Evolutionary conservation across 768 basidiomycete species (phyloP), one percentile per base, ranked within the genome.

Genomic region (Mycena metata): DNA sequence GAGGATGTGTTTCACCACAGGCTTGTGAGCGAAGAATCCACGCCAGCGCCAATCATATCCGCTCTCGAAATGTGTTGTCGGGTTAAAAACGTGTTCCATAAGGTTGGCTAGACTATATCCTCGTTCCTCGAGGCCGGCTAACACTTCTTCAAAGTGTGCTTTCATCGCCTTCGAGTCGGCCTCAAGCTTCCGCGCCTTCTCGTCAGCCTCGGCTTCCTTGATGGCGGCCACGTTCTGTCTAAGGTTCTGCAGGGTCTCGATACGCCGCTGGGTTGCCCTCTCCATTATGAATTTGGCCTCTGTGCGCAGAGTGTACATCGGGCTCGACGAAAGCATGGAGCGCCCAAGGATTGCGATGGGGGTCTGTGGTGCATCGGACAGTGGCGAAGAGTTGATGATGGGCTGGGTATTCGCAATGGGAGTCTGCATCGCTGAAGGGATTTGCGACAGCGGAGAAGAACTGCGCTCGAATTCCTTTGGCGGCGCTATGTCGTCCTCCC

Each of bases 21-120:
- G 46, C 47, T 50, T 36, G 21, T 60, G 46, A 3, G 12, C 5
- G 36, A 60, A 60, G 45, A 60, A 60, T 9, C 59, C 59, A n/a
- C 45, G 33, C 60, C 33, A 50, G 33, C 49, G 0, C 45, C 60
- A 24, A 61, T 49, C 49, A 13, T 51, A 51, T 13, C 50, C n/a
- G 46, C 21, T 30, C 30, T 30, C 3, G 30, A 30, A 30, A 3
- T 6, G 30, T 6, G 30, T 30, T 30, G 30, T 19, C 16, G 46
- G 46, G 16, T 47, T 47, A 19, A 47, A 47, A 10, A 47, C 46
- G 21, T 47, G 21, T 21, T 60, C 59, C 15, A 36, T 7, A 2
- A 60, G 36, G 8, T 62, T 49, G 0, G 60, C 60, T 7, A 62
- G 36, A 3, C 49, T 24, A 26, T 35, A 21, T 2, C 17, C 15